These are phyloP conservation scores for Patellifolia procumbens DNA, from an alignment of 179 eudicot species.

Conservation along the genomic window DNA sequence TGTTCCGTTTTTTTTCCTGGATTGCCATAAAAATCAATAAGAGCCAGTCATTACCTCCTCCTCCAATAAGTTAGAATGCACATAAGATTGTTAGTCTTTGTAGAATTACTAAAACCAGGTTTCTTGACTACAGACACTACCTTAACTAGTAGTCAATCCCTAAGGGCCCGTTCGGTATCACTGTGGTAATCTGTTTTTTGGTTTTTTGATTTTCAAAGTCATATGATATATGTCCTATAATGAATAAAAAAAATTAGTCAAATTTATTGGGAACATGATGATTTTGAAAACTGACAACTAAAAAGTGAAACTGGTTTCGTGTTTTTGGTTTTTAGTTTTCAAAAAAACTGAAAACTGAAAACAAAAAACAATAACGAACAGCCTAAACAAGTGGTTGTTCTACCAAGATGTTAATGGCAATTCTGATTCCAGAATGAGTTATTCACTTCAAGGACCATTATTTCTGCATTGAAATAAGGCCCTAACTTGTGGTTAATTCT, in stretches of 20 bases:
- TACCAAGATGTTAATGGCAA: neutral
- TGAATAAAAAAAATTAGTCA: no score
- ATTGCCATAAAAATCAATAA: constrained; percentile 21
- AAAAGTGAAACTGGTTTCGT: no score
- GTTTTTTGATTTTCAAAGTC: no score
- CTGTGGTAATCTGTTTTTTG: no score
- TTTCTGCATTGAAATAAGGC: neutral
- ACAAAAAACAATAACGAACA: no score
- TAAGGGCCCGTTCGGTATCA: no score
- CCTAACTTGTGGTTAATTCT: neutral
- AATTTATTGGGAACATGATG: no score
- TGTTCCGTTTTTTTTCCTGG: constrained; percentile 89
- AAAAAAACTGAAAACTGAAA: no score
- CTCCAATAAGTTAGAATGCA: neutral
- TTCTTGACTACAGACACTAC: neutral
- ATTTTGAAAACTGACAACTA: no score
- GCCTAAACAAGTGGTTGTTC: neutral
- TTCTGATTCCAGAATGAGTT: neutral
- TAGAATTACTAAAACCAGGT: neutral
- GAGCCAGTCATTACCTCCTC: constrained; percentile 1
- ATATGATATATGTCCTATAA: no score
- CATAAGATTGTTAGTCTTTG: neutral
- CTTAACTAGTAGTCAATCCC: no score
- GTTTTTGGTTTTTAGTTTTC: no score
- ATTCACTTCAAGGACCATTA: neutral